Evolutionary conservation across 495 filamentous ascomycete genomes (phyloP).

Genomic region (Penicillium dipodomyicola): DNA sequence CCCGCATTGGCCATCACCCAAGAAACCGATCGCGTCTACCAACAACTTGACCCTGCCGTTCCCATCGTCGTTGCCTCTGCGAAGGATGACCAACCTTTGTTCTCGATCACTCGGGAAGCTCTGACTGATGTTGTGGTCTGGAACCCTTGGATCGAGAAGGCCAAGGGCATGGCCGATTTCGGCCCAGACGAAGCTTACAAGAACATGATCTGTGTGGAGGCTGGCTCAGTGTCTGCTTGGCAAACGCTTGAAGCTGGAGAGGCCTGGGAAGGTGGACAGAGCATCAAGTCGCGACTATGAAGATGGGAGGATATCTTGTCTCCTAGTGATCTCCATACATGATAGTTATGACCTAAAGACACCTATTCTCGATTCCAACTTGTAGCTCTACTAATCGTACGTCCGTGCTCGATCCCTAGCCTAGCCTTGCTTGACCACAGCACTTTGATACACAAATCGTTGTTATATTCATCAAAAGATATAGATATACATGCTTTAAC

Average conservation of each 20-base stretch:
- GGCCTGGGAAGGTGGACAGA: slow-evolving; percentile 85
- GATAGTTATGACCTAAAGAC: slow-evolving; percentile 25
- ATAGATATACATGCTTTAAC: not conserved
- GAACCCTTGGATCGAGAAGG: slow-evolving; percentile 94
- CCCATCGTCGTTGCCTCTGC: slow-evolving; percentile 52
- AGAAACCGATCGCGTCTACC: slow-evolving; percentile 84
- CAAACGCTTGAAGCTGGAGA: slow-evolving; percentile 81
- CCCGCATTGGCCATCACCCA: slow-evolving; percentile 56
- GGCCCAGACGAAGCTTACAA: slow-evolving; percentile 83
- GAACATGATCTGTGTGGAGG: slow-evolving; percentile 92
- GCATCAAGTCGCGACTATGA: slow-evolving; percentile 51
- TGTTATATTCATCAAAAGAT: not conserved
- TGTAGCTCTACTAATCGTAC: slow-evolving; percentile 5
- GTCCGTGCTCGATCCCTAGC: not conserved
- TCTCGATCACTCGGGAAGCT: slow-evolving; percentile 73
- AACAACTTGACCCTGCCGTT: slow-evolving; percentile 56
- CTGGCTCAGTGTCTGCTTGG: slow-evolving; percentile 79
- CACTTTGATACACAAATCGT: not conserved
- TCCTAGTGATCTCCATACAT: not conserved
- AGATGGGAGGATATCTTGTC: not conserved
- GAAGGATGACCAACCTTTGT: slow-evolving; percentile 60
- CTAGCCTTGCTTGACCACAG: not conserved
- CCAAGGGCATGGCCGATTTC: slow-evolving; percentile 80
- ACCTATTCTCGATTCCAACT: slow-evolving; percentile 6
- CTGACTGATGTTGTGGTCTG: slow-evolving; percentile 87